Conservation (phyloP, 2,329 filamentous ascomycete genomes). For the Colletotrichum tabaci region DNA sequence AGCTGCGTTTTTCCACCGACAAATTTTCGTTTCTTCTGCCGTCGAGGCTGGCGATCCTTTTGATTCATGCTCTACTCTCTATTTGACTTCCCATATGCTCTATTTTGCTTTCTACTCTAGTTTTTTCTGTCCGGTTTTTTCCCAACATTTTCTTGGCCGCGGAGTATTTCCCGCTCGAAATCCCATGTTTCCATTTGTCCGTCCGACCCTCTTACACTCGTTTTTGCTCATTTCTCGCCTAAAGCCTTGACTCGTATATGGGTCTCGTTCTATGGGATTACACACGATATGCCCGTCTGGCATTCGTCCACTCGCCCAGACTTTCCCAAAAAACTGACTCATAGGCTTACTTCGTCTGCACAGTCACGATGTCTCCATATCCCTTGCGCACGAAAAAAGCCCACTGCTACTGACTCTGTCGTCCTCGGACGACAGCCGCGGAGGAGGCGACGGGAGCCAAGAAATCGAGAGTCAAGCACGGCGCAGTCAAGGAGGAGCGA, state of each 20-base stretch:
- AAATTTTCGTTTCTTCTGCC: neutral
- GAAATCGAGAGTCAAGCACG: neutral
- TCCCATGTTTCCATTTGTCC: conserved; percentile 21
- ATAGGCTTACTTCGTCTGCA: conserved; percentile 10
- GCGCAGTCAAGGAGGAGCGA: neutral
- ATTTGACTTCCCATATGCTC: conserved; percentile 4
- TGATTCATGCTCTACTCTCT: neutral
- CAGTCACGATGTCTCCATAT: conserved; percentile 64
- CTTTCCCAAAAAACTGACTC: conserved; percentile 29
- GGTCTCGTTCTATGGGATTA: conserved; percentile 20
- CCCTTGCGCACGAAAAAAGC: conserved; percentile 62
- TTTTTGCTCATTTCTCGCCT: neutral
- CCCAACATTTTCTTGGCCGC: neutral
- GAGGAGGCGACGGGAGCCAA: neutral
- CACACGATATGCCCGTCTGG: conserved; percentile 31
- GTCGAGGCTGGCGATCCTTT: neutral
- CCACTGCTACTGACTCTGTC: conserved; percentile 56
- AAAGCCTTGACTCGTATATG: conserved; percentile 36
- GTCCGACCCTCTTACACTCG: conserved; percentile 24
- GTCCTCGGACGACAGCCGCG: conserved; percentile 7
- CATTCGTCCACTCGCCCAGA: conserved; percentile 12
- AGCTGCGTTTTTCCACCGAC: neutral
- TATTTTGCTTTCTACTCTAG: conserved; percentile 41
- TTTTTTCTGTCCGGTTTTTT: conserved; percentile 1
- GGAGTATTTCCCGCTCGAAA: conserved; percentile 34